These are phyloP conservation scores for Pichia paraexigua DNA, from an alignment of 805 yeast species.

Conservation along the genomic window DNA sequence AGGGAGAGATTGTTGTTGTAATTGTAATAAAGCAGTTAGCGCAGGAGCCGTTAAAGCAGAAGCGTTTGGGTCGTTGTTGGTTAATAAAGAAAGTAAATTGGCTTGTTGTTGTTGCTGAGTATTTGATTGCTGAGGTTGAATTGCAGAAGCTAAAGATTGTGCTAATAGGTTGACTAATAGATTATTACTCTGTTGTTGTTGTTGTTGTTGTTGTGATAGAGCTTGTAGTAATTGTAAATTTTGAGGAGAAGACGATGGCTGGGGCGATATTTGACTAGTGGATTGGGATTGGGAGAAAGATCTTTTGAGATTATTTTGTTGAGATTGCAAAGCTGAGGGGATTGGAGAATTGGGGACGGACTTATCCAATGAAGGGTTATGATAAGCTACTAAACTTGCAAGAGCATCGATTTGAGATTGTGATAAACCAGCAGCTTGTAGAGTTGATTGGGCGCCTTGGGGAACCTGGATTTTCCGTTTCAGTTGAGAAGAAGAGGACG, in stretches of 20 bases:
- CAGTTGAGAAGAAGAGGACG: neutral
- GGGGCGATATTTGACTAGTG: no score
- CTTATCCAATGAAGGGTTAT: conserved; percentile 25
- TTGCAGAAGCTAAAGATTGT: conserved; percentile 2
- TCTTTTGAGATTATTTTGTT: neutral
- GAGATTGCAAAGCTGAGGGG: neutral
- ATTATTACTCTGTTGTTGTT: conserved; percentile 2
- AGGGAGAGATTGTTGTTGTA: neutral
- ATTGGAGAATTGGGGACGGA: neutral
- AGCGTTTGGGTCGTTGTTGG: neutral
- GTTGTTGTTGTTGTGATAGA: conserved; percentile 1
- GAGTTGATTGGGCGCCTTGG: conserved; percentile 57
- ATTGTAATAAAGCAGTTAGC: neutral
- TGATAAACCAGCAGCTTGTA: conserved; percentile 58
- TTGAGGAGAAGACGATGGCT: neutral
- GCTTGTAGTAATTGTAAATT: neutral
- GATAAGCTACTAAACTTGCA: conserved; percentile 66
- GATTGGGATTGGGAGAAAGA: neutral
- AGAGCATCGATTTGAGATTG: conserved; percentile 66
- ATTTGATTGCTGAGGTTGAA: conserved; percentile 1
- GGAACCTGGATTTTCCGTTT: conserved; percentile 49
- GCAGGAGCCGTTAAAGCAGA: neutral
- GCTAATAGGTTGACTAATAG: conserved; percentile 9
- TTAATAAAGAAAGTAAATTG: neutral
- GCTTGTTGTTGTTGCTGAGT: neutral